Conservation (phyloP, 2,329 filamentous ascomycete genomes). For the Helotiales sp. region DNA sequence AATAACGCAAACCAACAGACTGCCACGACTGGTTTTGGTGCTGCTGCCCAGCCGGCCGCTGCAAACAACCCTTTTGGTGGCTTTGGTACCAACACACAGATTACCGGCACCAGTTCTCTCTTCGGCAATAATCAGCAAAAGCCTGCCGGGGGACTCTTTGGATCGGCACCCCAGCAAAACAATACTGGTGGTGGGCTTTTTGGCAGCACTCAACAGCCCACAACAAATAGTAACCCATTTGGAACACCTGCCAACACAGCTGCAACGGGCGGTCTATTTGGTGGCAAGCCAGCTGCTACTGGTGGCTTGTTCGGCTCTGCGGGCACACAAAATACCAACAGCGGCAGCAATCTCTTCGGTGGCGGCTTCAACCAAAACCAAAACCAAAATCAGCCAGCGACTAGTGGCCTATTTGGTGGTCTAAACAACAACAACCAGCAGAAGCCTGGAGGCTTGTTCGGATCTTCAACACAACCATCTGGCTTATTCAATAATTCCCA, state of each 20-base stretch:
- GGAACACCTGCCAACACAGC: constrained; percentile 29
- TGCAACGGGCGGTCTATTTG: constrained; percentile 41
- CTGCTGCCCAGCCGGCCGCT: constrained; percentile 45
- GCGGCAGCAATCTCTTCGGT: constrained; percentile 39
- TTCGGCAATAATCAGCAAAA: constrained; percentile 41
- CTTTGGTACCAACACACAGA: constrained; percentile 41
- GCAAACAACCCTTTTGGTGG: constrained; percentile 39
- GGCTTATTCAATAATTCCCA: too few relatives aligned
- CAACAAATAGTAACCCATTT: constrained; percentile 33
- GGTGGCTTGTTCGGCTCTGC: constrained; percentile 43
- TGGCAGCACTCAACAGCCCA: constrained; percentile 33
- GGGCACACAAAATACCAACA: constrained; percentile 38
- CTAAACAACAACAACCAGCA: constrained; percentile 51
- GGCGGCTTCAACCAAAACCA: constrained; percentile 36
- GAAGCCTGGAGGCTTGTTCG: constrained; percentile 48
- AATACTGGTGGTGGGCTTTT: constrained; percentile 39
- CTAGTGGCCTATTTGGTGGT: constrained; percentile 49
- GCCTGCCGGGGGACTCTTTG: constrained; percentile 45
- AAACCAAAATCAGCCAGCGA: constrained; percentile 40
- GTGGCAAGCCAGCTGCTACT: constrained; percentile 37
- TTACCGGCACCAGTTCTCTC: constrained; percentile 33
- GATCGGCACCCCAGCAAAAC: constrained; percentile 34
- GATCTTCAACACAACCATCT: too few relatives aligned
- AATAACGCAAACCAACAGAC: constrained; percentile 32
- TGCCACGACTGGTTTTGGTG: constrained; percentile 38